Evolutionary conservation across 345 rosid species (phyloP), one percentile per base, ranked within the genome.

Genomic region (Camelina laxa): DNA sequence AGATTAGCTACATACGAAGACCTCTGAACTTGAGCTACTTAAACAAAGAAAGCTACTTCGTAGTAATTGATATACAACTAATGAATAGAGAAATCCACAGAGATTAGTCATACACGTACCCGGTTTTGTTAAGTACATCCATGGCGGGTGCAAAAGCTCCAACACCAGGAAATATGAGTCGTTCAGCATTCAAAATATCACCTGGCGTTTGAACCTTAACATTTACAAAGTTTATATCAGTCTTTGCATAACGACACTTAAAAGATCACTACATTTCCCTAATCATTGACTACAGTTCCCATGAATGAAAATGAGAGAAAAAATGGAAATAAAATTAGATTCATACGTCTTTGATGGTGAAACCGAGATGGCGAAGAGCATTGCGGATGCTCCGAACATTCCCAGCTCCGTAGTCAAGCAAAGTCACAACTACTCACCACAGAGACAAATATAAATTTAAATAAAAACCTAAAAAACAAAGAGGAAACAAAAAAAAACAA

Each of bases 371-470:
- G 21, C 83, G 88, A 85, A 95, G 91, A 16, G 97, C 97, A 71
- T 90, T 95, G 30, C 97, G 83, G 17, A 95, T 77, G 68, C 97
- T 90, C 13, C 99, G 86, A 30, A 95, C 97, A 75, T 95, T 95
- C 60, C 97, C 97, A 49, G 97, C 97, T 13, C 99, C 97, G 54
- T 95, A 95, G 80, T 95, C 99, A 65, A 95, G 97, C 86, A 95
- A 67, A 35, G 96, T 92, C 71, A 95, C 97, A 33, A 74, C 97
- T 87, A 54, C 17, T 41, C 57, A 31, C 45, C 79, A 53, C 8
- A 42, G 20, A 13, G 30, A 38, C 49, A 79, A 16, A 42, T 13
- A 39, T 0, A 14, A 56, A 61, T 27, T 27, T 3, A 27, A 5
- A 10, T n/a, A 12, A 7, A 17, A 76, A 70, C 6, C 61, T 39